Evolutionary conservation across 768 basidiomycete species (phyloP), one percentile per base, ranked within the genome.

Genomic region (Coprinopsis strossmayeri): DNA sequence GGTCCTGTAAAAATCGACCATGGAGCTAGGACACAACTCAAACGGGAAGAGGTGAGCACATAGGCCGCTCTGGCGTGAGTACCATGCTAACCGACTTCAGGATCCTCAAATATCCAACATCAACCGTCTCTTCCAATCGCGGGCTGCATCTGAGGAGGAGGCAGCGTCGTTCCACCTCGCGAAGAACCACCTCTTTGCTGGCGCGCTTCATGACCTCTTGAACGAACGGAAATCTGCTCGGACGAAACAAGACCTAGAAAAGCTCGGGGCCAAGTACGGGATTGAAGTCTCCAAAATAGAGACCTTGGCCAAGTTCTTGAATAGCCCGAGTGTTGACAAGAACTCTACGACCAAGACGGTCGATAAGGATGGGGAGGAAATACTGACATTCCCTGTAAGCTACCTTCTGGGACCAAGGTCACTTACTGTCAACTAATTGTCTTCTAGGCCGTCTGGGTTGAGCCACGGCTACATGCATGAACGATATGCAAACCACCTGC

Each of bases 1-100:
- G 87, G 87, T 1, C 79, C 77, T 11, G 88, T 90, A 20, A 70
- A 67, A 26, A 86, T 91, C 11, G 78, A 87, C 56, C 82, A 84
- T 55, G 76, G 38, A 11, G 10, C 38, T 34, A 38, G 50, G 4
- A 46, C 17, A 5, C 42, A 45, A 45, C 74, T 59, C 82, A 59
- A 4, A 25, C 20, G 11, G 3, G 35, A 5, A 32, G 27, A 9
- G 43, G 43, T 32, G 27, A 45, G 43, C 18, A 32, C 5, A 5
- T 9, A 21, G 27, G 11, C 27, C 13, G 20, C n/a, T n/a, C n/a
- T n/a, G n/a, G n/a, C n/a, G n/a, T n/a, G n/a, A n/a, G n/a, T n/a
- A n/a, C n/a, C n/a, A n/a, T n/a, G n/a, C 41, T 25, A 10, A 38
- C 20, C 20, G 34, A 5, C 35, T 46, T 18, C 48, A 64, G 49